These are phyloP conservation scores for Saturnispora dispora DNA, from an alignment of 805 yeast genomes.

Conservation along the genomic window DNA sequence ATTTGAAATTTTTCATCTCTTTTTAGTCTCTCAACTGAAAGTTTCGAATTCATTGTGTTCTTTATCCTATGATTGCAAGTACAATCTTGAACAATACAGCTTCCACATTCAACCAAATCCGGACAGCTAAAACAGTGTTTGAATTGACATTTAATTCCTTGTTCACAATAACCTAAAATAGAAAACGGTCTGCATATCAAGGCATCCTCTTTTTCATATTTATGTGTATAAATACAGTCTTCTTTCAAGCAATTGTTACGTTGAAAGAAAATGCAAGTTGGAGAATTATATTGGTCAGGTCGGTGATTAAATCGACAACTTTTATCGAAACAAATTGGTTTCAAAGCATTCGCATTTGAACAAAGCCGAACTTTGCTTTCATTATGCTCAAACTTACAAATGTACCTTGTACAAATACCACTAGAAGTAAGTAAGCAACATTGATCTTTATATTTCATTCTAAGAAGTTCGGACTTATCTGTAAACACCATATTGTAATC, in stretches of 20 bases:
- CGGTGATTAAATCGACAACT: slow-evolving; percentile 50
- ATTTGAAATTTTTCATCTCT: neutral
- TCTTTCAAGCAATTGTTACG: slow-evolving; percentile 38
- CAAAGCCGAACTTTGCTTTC: slow-evolving; percentile 46
- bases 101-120: slow-evolving; percentile 53
- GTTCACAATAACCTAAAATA: slow-evolving; percentile 56
- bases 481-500: slow-evolving; percentile 13
- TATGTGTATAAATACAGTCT: slow-evolving; percentile 45
- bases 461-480: neutral
- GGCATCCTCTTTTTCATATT: slow-evolving; percentile 30
- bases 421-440: neutral
- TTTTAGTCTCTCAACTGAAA: neutral
- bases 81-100: slow-evolving; percentile 49
- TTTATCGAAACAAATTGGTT: slow-evolving; percentile 37
- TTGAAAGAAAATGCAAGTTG: slow-evolving; percentile 46
- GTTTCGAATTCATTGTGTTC: neutral
- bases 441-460: neutral
- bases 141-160: slow-evolving; percentile 49
- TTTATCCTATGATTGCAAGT: slow-evolving; percentile 38
- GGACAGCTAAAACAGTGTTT: slow-evolving; percentile 61
- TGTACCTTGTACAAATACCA: neutral
- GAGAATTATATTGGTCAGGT: slow-evolving; percentile 51
- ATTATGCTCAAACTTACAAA: neutral
- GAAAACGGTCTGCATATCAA: slow-evolving; percentile 58
- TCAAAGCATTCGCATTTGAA: slow-evolving; percentile 29